These are phyloP conservation scores for Sclerotinia minor DNA, from an alignment of 2,329 filamentous ascomycete genomes.

Conservation along the genomic window DNA sequence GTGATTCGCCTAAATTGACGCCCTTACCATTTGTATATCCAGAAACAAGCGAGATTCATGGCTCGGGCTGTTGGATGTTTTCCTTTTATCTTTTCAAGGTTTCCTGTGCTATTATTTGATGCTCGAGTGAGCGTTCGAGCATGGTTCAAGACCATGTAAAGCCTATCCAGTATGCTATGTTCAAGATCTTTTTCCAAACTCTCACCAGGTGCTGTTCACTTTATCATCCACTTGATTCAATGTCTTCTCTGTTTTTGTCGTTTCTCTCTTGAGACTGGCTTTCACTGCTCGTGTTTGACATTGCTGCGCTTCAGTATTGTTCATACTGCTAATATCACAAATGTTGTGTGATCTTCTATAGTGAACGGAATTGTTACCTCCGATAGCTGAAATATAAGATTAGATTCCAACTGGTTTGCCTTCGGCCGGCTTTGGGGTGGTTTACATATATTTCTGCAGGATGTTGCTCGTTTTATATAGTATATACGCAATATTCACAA, in stretches of 20 bases:
- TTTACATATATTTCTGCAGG: neutral
- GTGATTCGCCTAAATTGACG: neutral
- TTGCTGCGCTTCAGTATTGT: neutral
- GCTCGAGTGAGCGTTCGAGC: slow-evolving; percentile 3
- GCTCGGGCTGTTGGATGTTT: neutral
- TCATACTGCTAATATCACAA: slow-evolving; percentile 7
- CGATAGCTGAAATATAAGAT: neutral
- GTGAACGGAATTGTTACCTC: neutral
- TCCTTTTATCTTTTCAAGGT: neutral
- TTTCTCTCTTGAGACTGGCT: neutral
- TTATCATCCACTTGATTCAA: neutral
- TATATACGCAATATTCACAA: neutral
- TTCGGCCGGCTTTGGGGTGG: neutral
- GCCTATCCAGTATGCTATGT: neutral
- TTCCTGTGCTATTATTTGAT: neutral
- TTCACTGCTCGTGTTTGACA: neutral
- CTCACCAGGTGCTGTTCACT: neutral
- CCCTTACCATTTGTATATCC: neutral
- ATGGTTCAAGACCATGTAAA: neutral
- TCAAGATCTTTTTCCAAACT: neutral
- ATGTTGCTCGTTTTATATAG: neutral
- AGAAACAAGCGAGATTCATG: neutral
- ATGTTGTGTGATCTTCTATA: too few species aligned
- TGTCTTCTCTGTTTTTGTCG: neutral
- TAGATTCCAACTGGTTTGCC: too few species aligned